Conservation (phyloP, 2,329 filamentous ascomycete species). For the Aspergillus sp. region DNA sequence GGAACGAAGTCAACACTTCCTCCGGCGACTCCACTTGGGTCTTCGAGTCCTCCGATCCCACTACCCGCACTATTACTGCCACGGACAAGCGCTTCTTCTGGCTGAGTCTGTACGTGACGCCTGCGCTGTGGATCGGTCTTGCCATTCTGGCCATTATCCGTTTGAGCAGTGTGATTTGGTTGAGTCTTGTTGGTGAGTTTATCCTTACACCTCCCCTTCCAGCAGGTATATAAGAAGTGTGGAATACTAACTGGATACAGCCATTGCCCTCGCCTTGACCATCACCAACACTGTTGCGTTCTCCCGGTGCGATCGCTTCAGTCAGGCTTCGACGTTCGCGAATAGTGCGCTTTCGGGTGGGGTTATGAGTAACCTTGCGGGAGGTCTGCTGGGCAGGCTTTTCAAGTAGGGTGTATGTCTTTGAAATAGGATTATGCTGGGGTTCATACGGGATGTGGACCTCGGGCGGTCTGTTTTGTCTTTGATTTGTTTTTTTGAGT, state of each 20-base stretch:
- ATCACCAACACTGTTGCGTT: slow-evolving; percentile 56
- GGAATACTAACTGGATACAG: slow-evolving; percentile 27
- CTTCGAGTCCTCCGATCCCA: slow-evolving; percentile 52
- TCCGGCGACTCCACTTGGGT: slow-evolving; percentile 54
- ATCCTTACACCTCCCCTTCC: neutral
- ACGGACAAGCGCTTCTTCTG: slow-evolving; percentile 56
- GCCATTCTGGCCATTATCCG: slow-evolving; percentile 51
- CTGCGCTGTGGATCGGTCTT: slow-evolving; percentile 51
- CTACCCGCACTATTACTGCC: slow-evolving; percentile 45
- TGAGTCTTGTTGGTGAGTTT: slow-evolving; percentile 53
- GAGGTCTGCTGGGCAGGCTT: slow-evolving; percentile 56
- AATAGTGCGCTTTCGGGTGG: slow-evolving; percentile 57
- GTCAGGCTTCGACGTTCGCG: slow-evolving; percentile 60
- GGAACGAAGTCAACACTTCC: slow-evolving; percentile 53
- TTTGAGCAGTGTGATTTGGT: slow-evolving; percentile 51
- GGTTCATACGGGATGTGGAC: slow-evolving; percentile 4
- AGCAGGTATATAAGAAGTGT: neutral
- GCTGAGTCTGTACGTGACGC: slow-evolving; percentile 51
- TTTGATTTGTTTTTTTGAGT: neutral
- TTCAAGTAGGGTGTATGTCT: slow-evolving; percentile 45
- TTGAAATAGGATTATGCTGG: neutral
- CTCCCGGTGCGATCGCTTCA: slow-evolving; percentile 54
- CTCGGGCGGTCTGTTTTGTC: neutral
- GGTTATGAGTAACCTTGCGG: slow-evolving; percentile 56
- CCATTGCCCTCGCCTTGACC: slow-evolving; percentile 52